Evolutionary conservation across 1,284 basidiomycete species (phyloP).

Genomic region (Cerrena zonata): DNA sequence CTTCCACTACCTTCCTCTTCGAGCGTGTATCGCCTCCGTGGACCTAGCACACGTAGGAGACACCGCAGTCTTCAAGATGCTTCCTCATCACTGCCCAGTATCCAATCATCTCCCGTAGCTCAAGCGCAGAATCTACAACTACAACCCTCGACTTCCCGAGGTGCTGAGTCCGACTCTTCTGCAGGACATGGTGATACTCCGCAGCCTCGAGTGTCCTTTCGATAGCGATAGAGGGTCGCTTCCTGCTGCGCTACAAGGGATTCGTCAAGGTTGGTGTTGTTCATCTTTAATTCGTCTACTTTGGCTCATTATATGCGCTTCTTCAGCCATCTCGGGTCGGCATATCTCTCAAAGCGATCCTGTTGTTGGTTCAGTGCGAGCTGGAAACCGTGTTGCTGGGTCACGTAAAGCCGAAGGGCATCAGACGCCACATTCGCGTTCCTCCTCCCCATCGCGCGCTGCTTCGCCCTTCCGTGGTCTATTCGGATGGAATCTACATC

Average conservation of each 20-base stretch:
- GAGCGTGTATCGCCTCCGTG: constrained; percentile 23
- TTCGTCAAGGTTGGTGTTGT: constrained; percentile 25
- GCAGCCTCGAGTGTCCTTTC: constrained; percentile 35
- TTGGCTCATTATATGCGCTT: background rate
- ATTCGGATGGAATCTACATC: constrained; percentile 33
- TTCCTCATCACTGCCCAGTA: constrained; percentile 21
- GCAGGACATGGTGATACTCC: constrained; percentile 24
- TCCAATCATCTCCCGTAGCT: constrained; percentile 20
- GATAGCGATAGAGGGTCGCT: constrained; percentile 33
- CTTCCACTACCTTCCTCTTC: constrained; percentile 31
- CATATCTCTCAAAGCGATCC: constrained; percentile 18
- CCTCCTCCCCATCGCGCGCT: constrained; percentile 36
- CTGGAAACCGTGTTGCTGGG: constrained; percentile 13
- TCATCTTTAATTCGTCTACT: too few species aligned
- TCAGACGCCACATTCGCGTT: constrained; percentile 21
- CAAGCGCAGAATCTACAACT: constrained; percentile 11
- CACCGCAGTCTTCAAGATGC: constrained; percentile 25
- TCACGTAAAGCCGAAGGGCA: constrained; percentile 18
- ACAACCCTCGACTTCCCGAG: constrained; percentile 17
- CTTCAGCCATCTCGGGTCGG: constrained; percentile 15
- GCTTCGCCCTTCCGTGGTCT: constrained; percentile 41
- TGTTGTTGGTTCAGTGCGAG: constrained; percentile 17
- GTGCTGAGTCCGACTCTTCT: constrained; percentile 28
- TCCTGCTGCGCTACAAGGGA: constrained; percentile 26
- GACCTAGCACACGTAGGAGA: constrained; percentile 16